These are phyloP conservation scores for Rhynchospora pubera DNA, from an alignment of 176 grass and related monocot species.

Conservation along the genomic window DNA sequence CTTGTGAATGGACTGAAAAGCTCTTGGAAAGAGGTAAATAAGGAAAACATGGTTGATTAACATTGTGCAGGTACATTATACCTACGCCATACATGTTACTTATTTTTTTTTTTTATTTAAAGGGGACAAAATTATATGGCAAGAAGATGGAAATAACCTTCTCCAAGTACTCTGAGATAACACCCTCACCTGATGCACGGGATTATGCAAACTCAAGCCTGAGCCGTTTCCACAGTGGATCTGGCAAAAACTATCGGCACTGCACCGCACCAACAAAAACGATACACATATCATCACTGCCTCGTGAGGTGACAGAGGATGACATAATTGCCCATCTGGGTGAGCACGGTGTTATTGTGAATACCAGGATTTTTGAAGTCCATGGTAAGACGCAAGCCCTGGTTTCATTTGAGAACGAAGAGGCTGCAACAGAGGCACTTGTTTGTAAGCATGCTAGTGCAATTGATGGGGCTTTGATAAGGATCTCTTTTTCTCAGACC, in stretches of 20 bases:
- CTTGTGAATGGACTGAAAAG: background rate
- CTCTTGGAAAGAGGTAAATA: too few relatives aligned
- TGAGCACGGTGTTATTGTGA: conserved; percentile 63
- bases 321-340: conserved; percentile 46
- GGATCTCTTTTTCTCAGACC: conserved; percentile 92
- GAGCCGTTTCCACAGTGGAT: conserved; percentile 71
- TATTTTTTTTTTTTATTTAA: background rate
- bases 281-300: conserved; percentile 85
- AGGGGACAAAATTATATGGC: conserved; percentile 62
- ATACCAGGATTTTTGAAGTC: conserved; percentile 80
- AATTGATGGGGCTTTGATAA: conserved; percentile 59
- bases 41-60: too few relatives aligned
- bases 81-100: background rate
- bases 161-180: conserved; percentile 79
- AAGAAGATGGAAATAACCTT: conserved; percentile 88
- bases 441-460: conserved; percentile 78
- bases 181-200: conserved; percentile 48
- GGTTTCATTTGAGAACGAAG: conserved; percentile 58
- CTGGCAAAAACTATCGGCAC: conserved; percentile 85
- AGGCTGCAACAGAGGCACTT: conserved; percentile 68
- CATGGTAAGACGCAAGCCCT: conserved; percentile 82
- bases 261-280: conserved; percentile 89
- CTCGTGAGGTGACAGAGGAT: conserved; percentile 62
- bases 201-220: conserved; percentile 73
- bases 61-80: background rate